A percentile compares a stretch with the other conserved stretches of the same genome.
Conservation (phyloP, 2,329 filamentous ascomycete species). For the Colletotrichum graminicola region DNA sequence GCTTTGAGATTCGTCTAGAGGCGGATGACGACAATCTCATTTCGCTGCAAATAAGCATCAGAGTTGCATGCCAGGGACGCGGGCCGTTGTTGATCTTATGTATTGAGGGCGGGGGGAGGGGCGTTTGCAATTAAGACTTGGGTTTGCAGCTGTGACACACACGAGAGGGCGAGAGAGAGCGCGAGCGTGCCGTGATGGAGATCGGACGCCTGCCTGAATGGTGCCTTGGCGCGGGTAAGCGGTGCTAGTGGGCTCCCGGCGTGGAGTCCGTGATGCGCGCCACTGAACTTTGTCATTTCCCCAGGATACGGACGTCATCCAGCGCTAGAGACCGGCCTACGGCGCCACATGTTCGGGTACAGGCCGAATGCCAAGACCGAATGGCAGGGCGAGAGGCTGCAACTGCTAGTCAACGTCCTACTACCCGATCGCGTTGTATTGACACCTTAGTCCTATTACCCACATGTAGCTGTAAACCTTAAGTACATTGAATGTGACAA, state of each 20-base stretch:
- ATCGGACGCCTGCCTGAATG: constrained; percentile 22
- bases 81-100: constrained; percentile 8
- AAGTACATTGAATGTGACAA: background rate
- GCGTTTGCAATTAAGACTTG: background rate
- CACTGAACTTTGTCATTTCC: constrained; percentile 19
- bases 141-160: constrained; percentile 29
- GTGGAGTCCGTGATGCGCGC: constrained; percentile 20
- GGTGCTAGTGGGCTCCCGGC: background rate
- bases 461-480: background rate
- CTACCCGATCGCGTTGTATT: background rate
- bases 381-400: background rate
- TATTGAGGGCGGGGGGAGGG: constrained; percentile 4
- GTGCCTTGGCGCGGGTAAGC: constrained; percentile 15
- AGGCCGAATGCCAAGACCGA: too few relatives aligned
- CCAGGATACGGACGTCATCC: constrained; percentile 34
- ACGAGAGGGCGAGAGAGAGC: constrained; percentile 11
- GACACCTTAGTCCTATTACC: background rate
- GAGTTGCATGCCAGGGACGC: background rate
- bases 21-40: constrained; percentile 20
- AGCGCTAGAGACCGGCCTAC: constrained; percentile 3
- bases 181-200: constrained; percentile 14
- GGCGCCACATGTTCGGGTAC: background rate
- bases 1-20: constrained; percentile 12
- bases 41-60: background rate
- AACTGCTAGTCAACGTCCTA: background rate